Base-by-base conservation (phyloP, 176 grass and related monocot genomes). In the Carex littledalei region DNA sequence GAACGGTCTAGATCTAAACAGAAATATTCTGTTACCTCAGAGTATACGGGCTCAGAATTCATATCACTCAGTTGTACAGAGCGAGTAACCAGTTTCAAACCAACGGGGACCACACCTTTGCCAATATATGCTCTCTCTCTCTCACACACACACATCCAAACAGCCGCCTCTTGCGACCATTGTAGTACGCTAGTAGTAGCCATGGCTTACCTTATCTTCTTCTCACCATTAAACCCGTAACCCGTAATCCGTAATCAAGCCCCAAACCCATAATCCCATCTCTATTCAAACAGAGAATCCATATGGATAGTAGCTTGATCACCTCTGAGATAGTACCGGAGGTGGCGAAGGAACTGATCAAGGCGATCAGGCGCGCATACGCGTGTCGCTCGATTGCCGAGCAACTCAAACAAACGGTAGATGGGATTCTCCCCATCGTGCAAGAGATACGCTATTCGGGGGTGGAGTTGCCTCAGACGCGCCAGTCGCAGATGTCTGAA, bases 341-440 rank as follows among this genome's bases (percentile, higher is more conserved):
- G 78, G 85, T 94, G 26, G 17, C 93, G 66, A 91, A 90, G 73
- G 93, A 96, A 89, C 11, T 99, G 0, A 17, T 92, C 20, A 89
- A 56, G 11, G 93, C 88, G 1, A 85, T 96, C 52, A 63, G 69
- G 11, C 87, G 87, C 52, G 92, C 97, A 8, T 92, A 92, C 56
- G 65, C 87, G 6, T 99, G 93, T 88, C 90, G 91, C 63, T 90
- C 93, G 4, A 89, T 88, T 0, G 97, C 97, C 3, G 93, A 94
- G 84, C 93, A 92, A 64, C 91, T 99, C 72, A 94, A 92, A 53
- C 93, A 87, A 20, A 90, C 86, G 60, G 97, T 99, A 1, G 97
- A 99, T 78, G 85, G 90, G 69, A 81, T 99, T 18, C 91, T 99
- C 1, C 97, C 97, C 2, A 86, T 96, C 70, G 91, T 99, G 20